Evolutionary conservation across 805 yeast species (phyloP), one percentile per base, ranked within the genome.

Genomic region (Peterozyma toletana): DNA sequence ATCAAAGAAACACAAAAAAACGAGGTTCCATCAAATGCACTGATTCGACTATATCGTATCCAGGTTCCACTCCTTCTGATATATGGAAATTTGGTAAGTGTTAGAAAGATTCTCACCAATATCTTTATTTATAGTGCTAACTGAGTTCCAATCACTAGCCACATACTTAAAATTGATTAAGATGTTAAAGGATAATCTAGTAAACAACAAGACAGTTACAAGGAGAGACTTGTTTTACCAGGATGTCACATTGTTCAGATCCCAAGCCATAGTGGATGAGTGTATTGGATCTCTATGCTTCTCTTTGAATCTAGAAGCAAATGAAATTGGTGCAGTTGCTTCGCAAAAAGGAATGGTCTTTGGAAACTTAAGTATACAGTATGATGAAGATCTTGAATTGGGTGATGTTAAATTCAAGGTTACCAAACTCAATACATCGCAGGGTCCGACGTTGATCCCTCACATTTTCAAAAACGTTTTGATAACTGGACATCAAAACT

Each of bases 181-280:
- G 11, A 36, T 46, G 5, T 17, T 46, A 2, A 21, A 15, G 13
- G 44, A 41, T n/a, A 41, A 38, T 5, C 16, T 49, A 31, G 27
- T 31, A 21, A 15, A 11, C 4, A 40, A 38, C 9, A 36, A 33
- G n/a, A 33, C 50, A 2, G 63, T 73, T 1, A 69, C 86, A 1
- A 67, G 67, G 42, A 60, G 89, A 48, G 86, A 81, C 50, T 45
- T 82, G 0, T 82, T 66, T 59, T 82, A 82, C 56, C 66, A 66
- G 40, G 80, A 80, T 52, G 83, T 78, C 2, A 60, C 59, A 14
- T 51, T 80, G 15, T 83, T 78, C 55, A 48, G 55, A 15, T 54
- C 50, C 2, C 88, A 82, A 52, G 11, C 50, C 0, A 52, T 48
- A 3, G 73, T 77, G 1, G 70, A 72, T 41, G 44, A 54, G 2